Evolutionary conservation across 2,329 filamentous ascomycete genomes (phyloP), one percentile per base, ranked within the genome.

Genomic region (Fusarium pseudograminearum): DNA sequence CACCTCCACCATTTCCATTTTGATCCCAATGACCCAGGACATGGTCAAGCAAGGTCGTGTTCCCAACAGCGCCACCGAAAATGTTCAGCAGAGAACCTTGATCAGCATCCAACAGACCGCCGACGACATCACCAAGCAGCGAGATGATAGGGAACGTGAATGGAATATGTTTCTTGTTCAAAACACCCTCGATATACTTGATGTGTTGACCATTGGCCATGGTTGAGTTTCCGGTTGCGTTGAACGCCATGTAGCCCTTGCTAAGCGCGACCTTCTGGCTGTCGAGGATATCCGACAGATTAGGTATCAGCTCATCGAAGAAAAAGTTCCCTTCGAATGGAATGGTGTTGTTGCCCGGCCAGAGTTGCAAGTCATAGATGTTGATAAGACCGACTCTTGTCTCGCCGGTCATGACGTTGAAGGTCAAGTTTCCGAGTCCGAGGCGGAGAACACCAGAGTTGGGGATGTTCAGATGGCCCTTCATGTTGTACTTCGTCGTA

Each of bases 371-470:
- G 40, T 84, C 77, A 54, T 78, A 76, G 7, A 83, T 59, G 18
- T 75, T 76, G 20, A 82, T 76, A 3, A 78, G 68, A 7, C 83
- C 83, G 9, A 85, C 67, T 11, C 73, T 74, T 12, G 81, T 60
- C n/a, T 80, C 76, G 5, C 81, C 81, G 0, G 78, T 80, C 54
- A 79, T 71, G 20, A 85, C 54, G 44, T 84, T 82, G 18, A 85
- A 78, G 0, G 81, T 82, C n/a, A 85, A 51, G 68, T 85, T 82
- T 14, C 84, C 83, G 5, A 84, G 75, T 1, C 79, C 80, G 8
- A 85, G 80, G 2, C 78, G 78, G 4, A 86, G 75, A 1, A 79
- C 73, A 4, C 83, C 82, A 34, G 76, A 74, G 66, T 86, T 86
- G 3, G 84, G 84, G 18, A 86, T 70, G 44, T 77, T 81, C 11